These are phyloP conservation scores for Solanum chmielewskii DNA, from an alignment of 257 asterid genomes.

Conservation along the genomic window DNA sequence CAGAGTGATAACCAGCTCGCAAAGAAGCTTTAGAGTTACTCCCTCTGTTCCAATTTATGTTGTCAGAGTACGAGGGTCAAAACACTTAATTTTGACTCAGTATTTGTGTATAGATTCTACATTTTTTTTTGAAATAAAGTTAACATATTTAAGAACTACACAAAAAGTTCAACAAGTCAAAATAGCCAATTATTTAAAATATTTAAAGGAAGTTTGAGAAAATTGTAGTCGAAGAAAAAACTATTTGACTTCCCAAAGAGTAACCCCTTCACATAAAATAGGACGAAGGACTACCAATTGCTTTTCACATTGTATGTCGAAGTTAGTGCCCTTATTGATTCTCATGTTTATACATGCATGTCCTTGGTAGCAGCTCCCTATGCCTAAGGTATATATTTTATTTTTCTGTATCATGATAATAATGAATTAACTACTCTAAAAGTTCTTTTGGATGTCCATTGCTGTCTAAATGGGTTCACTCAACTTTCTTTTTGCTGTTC, in stretches of 20 bases:
- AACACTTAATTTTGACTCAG: neutral
- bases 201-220: neutral
- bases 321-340: neutral
- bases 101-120: neutral
- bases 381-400: neutral
- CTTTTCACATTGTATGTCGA: neutral
- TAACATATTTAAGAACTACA: neutral
- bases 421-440: neutral
- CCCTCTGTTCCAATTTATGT: neutral
- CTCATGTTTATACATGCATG: neutral
- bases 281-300: neutral
- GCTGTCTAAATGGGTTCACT: neutral
- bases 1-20: neutral
- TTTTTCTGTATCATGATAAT: neutral
- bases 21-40: neutral
- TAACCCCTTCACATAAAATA: neutral
- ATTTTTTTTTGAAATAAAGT: neutral
- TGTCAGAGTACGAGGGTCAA: neutral
- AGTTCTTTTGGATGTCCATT: neutral
- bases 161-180: neutral
- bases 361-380: neutral
- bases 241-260: neutral
- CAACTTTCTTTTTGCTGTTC: neutral
- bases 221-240: neutral
- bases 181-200: neutral